These are phyloP conservation scores for Neoboletus brunneissimus DNA, from an alignment of 768 basidiomycete genomes.

Conservation along the genomic window DNA sequence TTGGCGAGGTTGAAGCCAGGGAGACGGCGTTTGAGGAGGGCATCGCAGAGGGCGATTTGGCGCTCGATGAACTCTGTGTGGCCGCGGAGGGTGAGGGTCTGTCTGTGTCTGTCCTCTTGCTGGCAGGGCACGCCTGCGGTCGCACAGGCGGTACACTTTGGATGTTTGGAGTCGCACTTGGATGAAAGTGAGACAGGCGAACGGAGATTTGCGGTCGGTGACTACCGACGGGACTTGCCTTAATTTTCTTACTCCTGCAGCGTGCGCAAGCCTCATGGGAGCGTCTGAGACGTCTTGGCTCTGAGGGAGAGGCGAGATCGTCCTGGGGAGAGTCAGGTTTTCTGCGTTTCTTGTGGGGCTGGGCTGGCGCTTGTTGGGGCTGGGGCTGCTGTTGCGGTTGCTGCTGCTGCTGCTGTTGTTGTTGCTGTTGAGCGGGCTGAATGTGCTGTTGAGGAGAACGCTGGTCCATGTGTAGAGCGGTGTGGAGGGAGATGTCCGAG, in stretches of 20 bases:
- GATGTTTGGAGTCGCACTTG: constrained; percentile 90
- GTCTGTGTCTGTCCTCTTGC: constrained; percentile 85
- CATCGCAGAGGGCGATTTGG: constrained; percentile 74
- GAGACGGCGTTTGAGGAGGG: constrained; percentile 70
- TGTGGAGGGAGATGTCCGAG: constrained; percentile 51
- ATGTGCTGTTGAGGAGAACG: constrained; percentile 46
- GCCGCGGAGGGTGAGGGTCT: constrained; percentile 81
- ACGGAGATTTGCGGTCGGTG: constrained; percentile 84
- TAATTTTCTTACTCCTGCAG: constrained; percentile 96
- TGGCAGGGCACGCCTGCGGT: constrained; percentile 77
- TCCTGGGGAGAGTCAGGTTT: constrained; percentile 57
- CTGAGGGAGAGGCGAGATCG: constrained; percentile 54
- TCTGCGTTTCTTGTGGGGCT: constrained; percentile 53
- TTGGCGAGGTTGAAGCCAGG: constrained; percentile 64
- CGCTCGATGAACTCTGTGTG: constrained; percentile 81
- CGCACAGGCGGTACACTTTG: constrained; percentile 80
- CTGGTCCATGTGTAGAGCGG: constrained; percentile 69
- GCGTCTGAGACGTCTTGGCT: constrained; percentile 78
- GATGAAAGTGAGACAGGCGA: constrained; percentile 38
- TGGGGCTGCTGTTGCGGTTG: constrained; percentile 31
- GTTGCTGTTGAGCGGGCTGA: constrained; percentile 34
- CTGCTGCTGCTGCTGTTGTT: constrained; percentile 24
- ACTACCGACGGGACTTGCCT: constrained; percentile 69
- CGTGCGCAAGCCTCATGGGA: constrained; percentile 91
- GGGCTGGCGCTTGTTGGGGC: constrained; percentile 33